Conservation (phyloP, 2,329 filamentous ascomycete genomes). For the Metarhizium sp. region DNA sequence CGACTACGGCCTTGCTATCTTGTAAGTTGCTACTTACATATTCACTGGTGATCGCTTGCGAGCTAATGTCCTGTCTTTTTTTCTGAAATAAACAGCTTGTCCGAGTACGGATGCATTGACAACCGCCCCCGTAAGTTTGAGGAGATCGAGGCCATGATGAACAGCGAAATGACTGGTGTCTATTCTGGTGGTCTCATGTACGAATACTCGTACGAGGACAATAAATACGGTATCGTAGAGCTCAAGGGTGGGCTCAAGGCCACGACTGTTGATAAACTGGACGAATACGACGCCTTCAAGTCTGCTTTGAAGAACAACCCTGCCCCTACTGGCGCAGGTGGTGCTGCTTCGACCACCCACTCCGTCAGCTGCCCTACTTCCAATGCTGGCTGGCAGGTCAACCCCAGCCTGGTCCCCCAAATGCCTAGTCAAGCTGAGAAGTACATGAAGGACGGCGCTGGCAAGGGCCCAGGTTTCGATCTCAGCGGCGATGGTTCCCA, state of each 20-base stretch:
- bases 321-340: slow-evolving; percentile 40
- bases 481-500: slow-evolving; percentile 45
- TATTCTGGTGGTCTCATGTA: slow-evolving; percentile 97
- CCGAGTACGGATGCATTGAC: slow-evolving; percentile 84
- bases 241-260: slow-evolving; percentile 49
- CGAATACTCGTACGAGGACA: slow-evolving; percentile 78
- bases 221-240: slow-evolving; percentile 71
- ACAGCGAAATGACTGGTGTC: slow-evolving; percentile 69
- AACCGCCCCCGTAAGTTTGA: slow-evolving; percentile 68
- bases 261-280: slow-evolving; percentile 40
- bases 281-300: slow-evolving; percentile 52
- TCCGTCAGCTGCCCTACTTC: slow-evolving; percentile 39
- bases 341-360: slow-evolving; percentile 37
- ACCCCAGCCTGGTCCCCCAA: slow-evolving; percentile 38
- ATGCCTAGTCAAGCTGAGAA: slow-evolving; percentile 41
- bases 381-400: slow-evolving; percentile 40
- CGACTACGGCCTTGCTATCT: slow-evolving; percentile 80
- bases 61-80: background rate
- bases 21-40: slow-evolving; percentile 32
- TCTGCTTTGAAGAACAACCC: slow-evolving; percentile 38
- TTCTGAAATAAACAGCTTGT: slow-evolving; percentile 43
- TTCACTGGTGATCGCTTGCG: background rate
- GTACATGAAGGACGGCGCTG: slow-evolving; percentile 45
- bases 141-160: slow-evolving; percentile 75
- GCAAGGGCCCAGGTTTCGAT: slow-evolving; percentile 41